Conservation (phyloP, 1,284 basidiomycete genomes). For the Pterulicium gracile region DNA sequence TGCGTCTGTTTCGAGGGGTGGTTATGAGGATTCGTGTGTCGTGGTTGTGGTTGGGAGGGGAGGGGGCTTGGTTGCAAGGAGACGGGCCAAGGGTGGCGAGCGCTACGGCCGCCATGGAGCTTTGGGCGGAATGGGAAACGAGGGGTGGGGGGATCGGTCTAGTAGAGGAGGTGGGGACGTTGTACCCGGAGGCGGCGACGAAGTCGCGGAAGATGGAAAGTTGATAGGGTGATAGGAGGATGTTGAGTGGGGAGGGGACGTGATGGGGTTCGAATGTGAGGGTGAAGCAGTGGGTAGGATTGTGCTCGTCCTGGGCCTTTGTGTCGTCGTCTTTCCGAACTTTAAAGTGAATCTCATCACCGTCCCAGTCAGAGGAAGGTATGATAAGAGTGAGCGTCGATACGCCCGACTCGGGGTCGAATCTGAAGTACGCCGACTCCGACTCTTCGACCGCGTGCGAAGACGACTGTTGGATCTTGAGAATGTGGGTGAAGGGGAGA, state of each 20-base stretch:
- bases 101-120: neutral
- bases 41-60: neutral
- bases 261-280: neutral
- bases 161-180: too few relatives aligned
- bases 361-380: neutral
- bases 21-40: neutral
- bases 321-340: too few relatives aligned
- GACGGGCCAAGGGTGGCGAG: neutral
- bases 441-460: neutral
- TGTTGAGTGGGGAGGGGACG: neutral
- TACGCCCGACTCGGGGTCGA: neutral
- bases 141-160: neutral
- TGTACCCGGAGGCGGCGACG: neutral
- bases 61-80: neutral
- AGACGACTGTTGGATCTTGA: neutral
- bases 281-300: neutral
- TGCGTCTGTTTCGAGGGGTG: neutral
- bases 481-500: neutral
- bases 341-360: neutral
- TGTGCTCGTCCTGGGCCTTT: neutral
- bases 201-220: neutral
- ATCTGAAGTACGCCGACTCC: neutral
- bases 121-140: neutral
- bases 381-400: neutral
- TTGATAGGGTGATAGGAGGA: neutral